Percentiles rank a stretch among this genome's conserved stretches.
Conservation (phyloP, 805 yeast genomes). For the Kregervanrija delftensis region DNA sequence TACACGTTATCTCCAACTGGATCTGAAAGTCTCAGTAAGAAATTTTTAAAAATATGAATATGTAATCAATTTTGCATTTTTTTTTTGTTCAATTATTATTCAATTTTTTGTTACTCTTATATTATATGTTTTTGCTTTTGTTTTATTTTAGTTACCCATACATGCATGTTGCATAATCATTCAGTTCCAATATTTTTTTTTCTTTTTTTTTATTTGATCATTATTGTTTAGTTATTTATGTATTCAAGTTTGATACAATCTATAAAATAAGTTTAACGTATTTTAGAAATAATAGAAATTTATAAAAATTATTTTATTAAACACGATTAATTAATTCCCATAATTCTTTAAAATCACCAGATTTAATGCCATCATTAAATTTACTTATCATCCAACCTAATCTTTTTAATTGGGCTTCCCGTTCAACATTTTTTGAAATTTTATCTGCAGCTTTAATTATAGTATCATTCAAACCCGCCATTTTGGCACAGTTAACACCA, state of each 20-base stretch:
- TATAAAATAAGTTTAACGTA: background rate
- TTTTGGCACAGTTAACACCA: conserved; percentile 78
- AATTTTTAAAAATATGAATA: conserved; percentile 24
- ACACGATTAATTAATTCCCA: conserved; percentile 17
- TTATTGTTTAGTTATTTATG: background rate
- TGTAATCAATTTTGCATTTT: background rate
- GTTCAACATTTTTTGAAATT: conserved; percentile 26
- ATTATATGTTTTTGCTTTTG: background rate
- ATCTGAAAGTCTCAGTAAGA: conserved; percentile 9
- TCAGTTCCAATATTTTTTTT: background rate
- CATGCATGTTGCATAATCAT: too few species aligned
- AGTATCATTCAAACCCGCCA: conserved; percentile 53
- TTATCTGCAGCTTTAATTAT: conserved; percentile 40
- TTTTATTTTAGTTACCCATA: too few species aligned
- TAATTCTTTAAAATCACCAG: conserved; percentile 8
- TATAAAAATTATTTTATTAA: conserved; percentile 2
- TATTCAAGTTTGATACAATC: background rate
- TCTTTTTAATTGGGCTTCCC: conserved; percentile 13
- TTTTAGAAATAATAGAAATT: background rate
- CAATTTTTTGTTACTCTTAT: too few species aligned
- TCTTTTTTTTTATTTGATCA: background rate
- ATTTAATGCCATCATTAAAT: background rate
- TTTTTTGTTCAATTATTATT: background rate
- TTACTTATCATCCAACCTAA: conserved; percentile 8
- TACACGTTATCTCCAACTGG: conserved; percentile 39